Conservation (phyloP, 257 asterid species). For the Mitragyna speciosa region DNA sequence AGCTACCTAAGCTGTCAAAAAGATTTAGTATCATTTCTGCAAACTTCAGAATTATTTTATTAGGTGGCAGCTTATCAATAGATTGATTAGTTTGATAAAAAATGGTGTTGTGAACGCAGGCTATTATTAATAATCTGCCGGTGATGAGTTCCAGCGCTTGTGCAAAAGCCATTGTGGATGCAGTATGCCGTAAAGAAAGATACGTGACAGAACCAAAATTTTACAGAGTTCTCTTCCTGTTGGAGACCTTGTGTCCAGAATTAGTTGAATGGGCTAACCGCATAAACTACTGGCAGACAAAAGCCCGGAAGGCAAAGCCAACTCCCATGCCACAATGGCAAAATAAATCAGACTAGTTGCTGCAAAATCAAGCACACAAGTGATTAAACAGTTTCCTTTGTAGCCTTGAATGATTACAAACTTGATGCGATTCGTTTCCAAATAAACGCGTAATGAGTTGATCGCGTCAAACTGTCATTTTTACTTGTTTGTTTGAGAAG, state of each 20-base stretch:
- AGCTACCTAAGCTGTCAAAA: not conserved
- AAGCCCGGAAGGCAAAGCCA: not conserved
- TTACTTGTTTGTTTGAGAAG: too few species aligned
- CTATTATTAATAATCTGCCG: not conserved
- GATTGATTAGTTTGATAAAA: too few species aligned
- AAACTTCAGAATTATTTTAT: not conserved
- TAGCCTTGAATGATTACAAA: not conserved
- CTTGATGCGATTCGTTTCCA: not conserved
- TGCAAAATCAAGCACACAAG: not conserved
- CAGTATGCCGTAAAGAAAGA: slow-evolving; percentile 19
- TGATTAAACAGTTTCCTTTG: not conserved
- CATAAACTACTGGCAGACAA: not conserved
- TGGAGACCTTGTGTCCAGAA: slow-evolving; percentile 18
- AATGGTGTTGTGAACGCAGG: not conserved
- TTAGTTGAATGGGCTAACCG: not conserved
- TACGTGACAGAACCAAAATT: slow-evolving; percentile 24
- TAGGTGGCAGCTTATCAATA: not conserved
- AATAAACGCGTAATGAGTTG: too few species aligned
- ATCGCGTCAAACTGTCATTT: too few species aligned
- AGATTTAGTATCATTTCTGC: not conserved
- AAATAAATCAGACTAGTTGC: not conserved
- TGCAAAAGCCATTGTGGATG: slow-evolving; percentile 24
- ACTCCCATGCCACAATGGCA: not conserved
- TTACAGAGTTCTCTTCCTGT: not conserved
- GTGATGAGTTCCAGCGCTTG: slow-evolving; percentile 16